phyloP scores from a whole-genome alignment of 805 yeast species.

The Scheffersomyces lignosus region DNA sequence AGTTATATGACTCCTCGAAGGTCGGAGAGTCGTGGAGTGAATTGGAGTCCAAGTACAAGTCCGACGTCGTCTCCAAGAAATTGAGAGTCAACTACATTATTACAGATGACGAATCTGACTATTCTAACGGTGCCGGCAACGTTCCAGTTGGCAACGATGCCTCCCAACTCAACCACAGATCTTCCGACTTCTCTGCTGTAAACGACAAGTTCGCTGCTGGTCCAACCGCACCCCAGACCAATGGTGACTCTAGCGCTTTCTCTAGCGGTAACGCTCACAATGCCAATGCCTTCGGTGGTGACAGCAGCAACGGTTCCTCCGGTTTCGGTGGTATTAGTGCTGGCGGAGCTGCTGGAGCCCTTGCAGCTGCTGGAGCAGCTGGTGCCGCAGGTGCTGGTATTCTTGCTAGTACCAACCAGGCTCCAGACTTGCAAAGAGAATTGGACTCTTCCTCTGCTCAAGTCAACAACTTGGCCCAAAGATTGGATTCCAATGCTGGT shows the following conservation, averaged over 20 bases:
- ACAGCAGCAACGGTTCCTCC: background rate
- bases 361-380: constrained; percentile 13
- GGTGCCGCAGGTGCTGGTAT: constrained; percentile 18
- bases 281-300: constrained; percentile 1
- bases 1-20: constrained; percentile 50
- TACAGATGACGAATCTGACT: constrained; percentile 20
- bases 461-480: constrained; percentile 44
- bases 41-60: constrained; percentile 59
- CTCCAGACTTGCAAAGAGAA: constrained; percentile 25
- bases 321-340: constrained; percentile 11
- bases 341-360: constrained; percentile 14
- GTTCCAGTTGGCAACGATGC: constrained; percentile 14
- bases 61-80: constrained; percentile 60
- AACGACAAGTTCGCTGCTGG: constrained; percentile 14
- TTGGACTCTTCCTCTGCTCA: constrained; percentile 41
- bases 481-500: constrained; percentile 41
- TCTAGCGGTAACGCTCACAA: constrained; percentile 11
- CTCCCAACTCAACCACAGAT: too few species aligned
- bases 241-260: constrained; percentile 10
- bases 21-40: constrained; percentile 77
- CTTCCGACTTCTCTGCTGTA: constrained; percentile 8
- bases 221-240: constrained; percentile 11
- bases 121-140: constrained; percentile 18
- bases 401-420: constrained; percentile 4
- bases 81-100: constrained; percentile 59